Percentiles rank a stretch among this genome's conserved stretches.
Evolutionary conservation across 768 basidiomycete species (phyloP).

Genomic region (Lactifluus hygrophoroides): DNA sequence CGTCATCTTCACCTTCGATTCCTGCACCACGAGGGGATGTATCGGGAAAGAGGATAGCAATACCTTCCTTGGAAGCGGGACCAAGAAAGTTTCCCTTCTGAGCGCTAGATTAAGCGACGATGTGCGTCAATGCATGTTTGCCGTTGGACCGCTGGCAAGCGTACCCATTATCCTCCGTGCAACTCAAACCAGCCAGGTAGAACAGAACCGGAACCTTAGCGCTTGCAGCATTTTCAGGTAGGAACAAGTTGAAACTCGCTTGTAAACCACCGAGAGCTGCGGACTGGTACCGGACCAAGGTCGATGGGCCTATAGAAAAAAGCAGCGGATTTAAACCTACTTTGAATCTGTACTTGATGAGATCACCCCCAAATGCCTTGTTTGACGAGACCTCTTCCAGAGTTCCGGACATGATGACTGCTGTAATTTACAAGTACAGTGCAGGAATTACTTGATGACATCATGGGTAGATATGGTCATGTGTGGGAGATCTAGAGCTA

Average conservation of each 20-base stretch:
- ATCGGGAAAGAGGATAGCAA: slow-evolving; percentile 92
- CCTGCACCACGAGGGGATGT: slow-evolving; percentile 92
- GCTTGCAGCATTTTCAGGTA: slow-evolving; percentile 52
- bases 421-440: background rate
- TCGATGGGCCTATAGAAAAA: slow-evolving; percentile 18
- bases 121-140: background rate
- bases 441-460: background rate
- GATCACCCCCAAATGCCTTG: slow-evolving; percentile 70
- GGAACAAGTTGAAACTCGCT: slow-evolving; percentile 82
- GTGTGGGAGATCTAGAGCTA: too few relatives aligned
- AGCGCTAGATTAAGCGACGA: slow-evolving; percentile 45
- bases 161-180: slow-evolving; percentile 91
- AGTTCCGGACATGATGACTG: slow-evolving; percentile 19
- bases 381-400: slow-evolving; percentile 69
- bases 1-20: slow-evolving; percentile 66
- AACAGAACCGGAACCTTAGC: slow-evolving; percentile 60
- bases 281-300: slow-evolving; percentile 44
- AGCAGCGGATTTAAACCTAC: slow-evolving; percentile 32
- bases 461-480: background rate
- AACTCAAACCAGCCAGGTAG: slow-evolving; percentile 85
- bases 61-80: slow-evolving; percentile 75
- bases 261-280: slow-evolving; percentile 56
- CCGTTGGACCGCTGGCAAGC: slow-evolving; percentile 16
- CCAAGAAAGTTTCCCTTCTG: slow-evolving; percentile 91
- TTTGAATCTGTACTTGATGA: slow-evolving; percentile 85